Base-by-base conservation (phyloP, 1,284 basidiomycete genomes). In the Apiotrichum laibachii region DNA sequence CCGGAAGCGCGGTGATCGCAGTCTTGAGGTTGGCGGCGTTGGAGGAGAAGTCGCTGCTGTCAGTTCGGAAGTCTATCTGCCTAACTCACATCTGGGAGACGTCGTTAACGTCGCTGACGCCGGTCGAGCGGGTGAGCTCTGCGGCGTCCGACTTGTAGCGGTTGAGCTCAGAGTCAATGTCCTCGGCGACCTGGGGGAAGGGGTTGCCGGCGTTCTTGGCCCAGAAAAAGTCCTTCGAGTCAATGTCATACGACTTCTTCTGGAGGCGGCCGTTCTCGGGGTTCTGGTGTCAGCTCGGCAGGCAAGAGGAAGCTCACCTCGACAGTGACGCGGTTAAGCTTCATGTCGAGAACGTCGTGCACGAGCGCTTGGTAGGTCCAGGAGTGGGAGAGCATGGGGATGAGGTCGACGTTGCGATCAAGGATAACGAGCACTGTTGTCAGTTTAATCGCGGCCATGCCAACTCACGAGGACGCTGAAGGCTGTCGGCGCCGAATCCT, bases 361-460 rank as follows among this genome's bases (percentile, higher is more conserved):
- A 98, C 91, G 21, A 99, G 85, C 0, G 96, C 93, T 79, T 99
- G 96, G 72, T 99, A 99, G 34, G 96, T 99, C 96, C 96, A 99
- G 2, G 93, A 94, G 74, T 99, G 96, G 2, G 91, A 90, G 16
- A 99, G 79, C 84, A 96, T 92, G 5, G 96, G 90, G 1, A 95
- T 89, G 16, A 99, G 82, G 73, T 99, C 96, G 52, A 99, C 83
- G 69, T 98, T 99, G 35, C 96, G 85, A 73, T 99, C 96, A 56
- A 99, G 81, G 49, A 99, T 86, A 50, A 98, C 86, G 9, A 99
- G 82, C 43, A 99, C 91, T 93, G 45, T 1, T 7, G 48, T 49
- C 26, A 49, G 15, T 31, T 31, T 31, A 44, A 34, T 16, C 22
- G 26, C 11, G 18, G 18, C 40, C 2, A n/a, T 11, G 16, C 6